Evolutionary conservation across 352 stramenopile genomes (phyloP).

Genomic region (Phytophthora megakarya): DNA sequence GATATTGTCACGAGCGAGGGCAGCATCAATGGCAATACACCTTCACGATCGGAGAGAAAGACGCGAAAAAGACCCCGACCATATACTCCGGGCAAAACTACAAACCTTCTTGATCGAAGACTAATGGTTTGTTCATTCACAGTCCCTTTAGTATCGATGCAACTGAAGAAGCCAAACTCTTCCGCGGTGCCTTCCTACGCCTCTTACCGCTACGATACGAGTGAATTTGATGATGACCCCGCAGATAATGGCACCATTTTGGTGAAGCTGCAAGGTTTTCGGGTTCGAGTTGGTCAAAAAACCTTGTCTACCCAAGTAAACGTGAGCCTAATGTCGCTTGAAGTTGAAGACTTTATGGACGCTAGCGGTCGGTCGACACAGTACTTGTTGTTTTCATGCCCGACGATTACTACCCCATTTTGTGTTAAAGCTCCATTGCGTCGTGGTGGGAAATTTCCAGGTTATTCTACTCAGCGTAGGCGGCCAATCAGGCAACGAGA

Average conservation of each 20-base stretch:
- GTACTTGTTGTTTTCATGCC: conserved; percentile 82
- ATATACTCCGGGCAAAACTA: conserved; percentile 22
- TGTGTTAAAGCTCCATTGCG: conserved; percentile 57
- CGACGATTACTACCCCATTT: conserved; percentile 69
- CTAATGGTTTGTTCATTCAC: conserved; percentile 85
- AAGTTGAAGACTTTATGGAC: conserved; percentile 81
- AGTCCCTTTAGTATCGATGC: conserved; percentile 77
- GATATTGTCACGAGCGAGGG: conserved; percentile 10
- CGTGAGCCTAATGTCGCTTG: conserved; percentile 67
- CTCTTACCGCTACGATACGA: conserved; percentile 66
- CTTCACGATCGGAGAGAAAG: conserved; percentile 30
- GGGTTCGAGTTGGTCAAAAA: conserved; percentile 77
- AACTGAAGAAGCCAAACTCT: conserved; percentile 77
- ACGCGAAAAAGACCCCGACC: conserved; percentile 33
- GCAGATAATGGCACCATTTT: conserved; percentile 70
- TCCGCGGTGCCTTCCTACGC: conserved; percentile 47
- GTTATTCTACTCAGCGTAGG: conserved; percentile 34
- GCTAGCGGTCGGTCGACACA: conserved; percentile 63
- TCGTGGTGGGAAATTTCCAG: conserved; percentile 41
- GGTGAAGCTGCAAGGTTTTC: conserved; percentile 83
- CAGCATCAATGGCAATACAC: conserved; percentile 7
- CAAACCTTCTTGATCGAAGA: conserved; percentile 70
- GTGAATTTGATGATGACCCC: conserved; percentile 62
- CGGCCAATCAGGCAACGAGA: conserved; percentile 53
- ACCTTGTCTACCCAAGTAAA: conserved; percentile 81